Percentiles rank a stretch among this genome's conserved stretches.
phyloP scores from a whole-genome alignment of 176 grass and related monocot genomes.

The Aegilops speltoides region DNA sequence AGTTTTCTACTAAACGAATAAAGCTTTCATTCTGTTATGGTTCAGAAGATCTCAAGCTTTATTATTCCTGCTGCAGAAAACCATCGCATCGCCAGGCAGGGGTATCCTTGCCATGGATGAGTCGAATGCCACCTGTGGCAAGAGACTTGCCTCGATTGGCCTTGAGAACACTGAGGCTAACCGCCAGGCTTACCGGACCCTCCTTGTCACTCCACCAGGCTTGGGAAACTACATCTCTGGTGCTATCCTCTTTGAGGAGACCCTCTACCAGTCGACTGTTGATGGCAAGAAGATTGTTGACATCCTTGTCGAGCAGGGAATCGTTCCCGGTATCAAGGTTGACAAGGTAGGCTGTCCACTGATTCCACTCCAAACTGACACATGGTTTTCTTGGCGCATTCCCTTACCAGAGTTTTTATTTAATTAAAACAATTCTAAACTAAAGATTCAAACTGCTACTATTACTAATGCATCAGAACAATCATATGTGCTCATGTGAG shows the following conservation, averaged over 20 bases:
- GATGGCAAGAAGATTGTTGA: slow-evolving; percentile 99
- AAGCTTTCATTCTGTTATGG: background rate
- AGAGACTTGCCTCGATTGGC: slow-evolving; percentile 90
- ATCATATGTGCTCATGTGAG: background rate
- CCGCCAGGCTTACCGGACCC: slow-evolving; percentile 93
- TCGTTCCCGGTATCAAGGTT: slow-evolving; percentile 95
- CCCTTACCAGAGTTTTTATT: background rate
- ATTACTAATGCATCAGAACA: background rate
- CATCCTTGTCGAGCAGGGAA: slow-evolving; percentile 73
- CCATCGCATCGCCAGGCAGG: slow-evolving; percentile 82
- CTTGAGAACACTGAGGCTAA: slow-evolving; percentile 99
- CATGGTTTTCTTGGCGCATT: background rate
- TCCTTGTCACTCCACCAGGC: slow-evolving; percentile 67
- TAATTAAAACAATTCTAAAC: background rate
- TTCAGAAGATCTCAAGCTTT: slow-evolving; percentile 20
- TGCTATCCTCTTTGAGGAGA: slow-evolving; percentile 98
- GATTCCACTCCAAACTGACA: slow-evolving; percentile 3
- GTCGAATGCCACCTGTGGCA: slow-evolving; percentile 94
- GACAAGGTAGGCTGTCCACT: slow-evolving; percentile 67
- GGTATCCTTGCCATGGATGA: slow-evolving; percentile 99
- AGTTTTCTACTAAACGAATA: background rate
- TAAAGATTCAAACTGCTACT: background rate
- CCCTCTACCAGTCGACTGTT: slow-evolving; percentile 91
- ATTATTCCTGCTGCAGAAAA: slow-evolving; percentile 71
- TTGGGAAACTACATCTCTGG: slow-evolving; percentile 95